These are phyloP conservation scores for Porpolomopsis calyptriformis DNA, from an alignment of 768 basidiomycete species.

Conservation along the genomic window DNA sequence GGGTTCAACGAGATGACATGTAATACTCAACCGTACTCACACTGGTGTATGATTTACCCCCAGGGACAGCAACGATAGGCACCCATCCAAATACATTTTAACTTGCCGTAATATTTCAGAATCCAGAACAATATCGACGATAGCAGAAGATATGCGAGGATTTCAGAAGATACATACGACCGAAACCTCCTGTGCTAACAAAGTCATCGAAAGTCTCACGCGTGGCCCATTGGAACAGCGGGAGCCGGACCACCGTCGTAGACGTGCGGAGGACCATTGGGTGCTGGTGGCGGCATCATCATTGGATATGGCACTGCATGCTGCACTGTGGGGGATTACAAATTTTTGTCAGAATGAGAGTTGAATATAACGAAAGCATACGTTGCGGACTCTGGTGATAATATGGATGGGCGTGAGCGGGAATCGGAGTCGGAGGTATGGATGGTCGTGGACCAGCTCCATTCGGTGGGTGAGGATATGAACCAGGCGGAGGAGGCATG, in stretches of 20 bases:
- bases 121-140: conserved; percentile 25
- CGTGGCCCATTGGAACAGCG: conserved; percentile 67
- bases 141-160: conserved; percentile 16
- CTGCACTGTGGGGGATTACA: conserved; percentile 53
- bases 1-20: neutral
- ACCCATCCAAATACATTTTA: conserved; percentile 4
- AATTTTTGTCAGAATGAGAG: conserved; percentile 21
- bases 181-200: conserved; percentile 10
- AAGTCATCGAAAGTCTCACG: conserved; percentile 25
- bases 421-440: conserved; percentile 88
- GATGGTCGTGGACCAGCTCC: conserved; percentile 72
- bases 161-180: conserved; percentile 12
- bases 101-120: conserved; percentile 25
- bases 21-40: neutral
- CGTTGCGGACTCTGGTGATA: conserved; percentile 86
- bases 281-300: conserved; percentile 76
- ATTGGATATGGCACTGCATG: conserved; percentile 83
- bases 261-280: conserved; percentile 55
- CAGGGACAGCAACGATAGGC: no score
- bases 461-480: conserved; percentile 70
- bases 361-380: conserved; percentile 26
- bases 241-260: conserved; percentile 64
- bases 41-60: no score
- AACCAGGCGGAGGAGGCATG: conserved; percentile 70
- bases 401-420: conserved; percentile 76